A percentile compares a stretch with the other conserved stretches of the same genome.
These are phyloP conservation scores for Calocybe cyanea DNA, from an alignment of 768 basidiomycete species.

Conservation along the genomic window DNA sequence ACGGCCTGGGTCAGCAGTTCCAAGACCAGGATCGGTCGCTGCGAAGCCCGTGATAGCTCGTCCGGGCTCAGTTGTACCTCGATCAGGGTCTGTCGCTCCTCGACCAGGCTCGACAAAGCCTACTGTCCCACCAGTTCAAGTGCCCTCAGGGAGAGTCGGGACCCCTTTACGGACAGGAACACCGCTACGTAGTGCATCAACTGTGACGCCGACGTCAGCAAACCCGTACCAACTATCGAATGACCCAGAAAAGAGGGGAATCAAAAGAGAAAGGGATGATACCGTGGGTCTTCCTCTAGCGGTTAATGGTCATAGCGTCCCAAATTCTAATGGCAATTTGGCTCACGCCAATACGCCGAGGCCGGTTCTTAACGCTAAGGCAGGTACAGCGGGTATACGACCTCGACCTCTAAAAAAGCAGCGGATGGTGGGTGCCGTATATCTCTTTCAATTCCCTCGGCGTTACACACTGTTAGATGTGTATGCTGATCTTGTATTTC, in stretches of 20 bases:
- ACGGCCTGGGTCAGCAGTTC: constrained; percentile 20
- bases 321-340: constrained; percentile 17
- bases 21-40: constrained; percentile 15
- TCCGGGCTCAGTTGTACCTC: constrained; percentile 19
- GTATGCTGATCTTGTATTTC: neutral
- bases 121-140: constrained; percentile 18
- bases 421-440: constrained; percentile 52
- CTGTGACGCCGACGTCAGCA: constrained; percentile 29
- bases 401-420: constrained; percentile 76
- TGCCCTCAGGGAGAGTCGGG: constrained; percentile 16
- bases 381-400: constrained; percentile 52
- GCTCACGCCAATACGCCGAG: constrained; percentile 23
- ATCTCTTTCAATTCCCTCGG: constrained; percentile 11
- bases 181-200: constrained; percentile 22
- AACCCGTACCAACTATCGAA: constrained; percentile 9
- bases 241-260: constrained; percentile 29
- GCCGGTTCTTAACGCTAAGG: constrained; percentile 47
- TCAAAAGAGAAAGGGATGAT: constrained; percentile 41
- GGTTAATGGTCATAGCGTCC: constrained; percentile 24
- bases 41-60: constrained; percentile 17
- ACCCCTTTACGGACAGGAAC: constrained; percentile 17
- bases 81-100: constrained; percentile 22
- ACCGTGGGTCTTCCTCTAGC: constrained; percentile 3
- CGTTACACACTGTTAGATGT: neutral
- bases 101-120: constrained; percentile 19